These are phyloP conservation scores for Russula earlei DNA, from an alignment of 768 basidiomycete genomes.

Conservation along the genomic window DNA sequence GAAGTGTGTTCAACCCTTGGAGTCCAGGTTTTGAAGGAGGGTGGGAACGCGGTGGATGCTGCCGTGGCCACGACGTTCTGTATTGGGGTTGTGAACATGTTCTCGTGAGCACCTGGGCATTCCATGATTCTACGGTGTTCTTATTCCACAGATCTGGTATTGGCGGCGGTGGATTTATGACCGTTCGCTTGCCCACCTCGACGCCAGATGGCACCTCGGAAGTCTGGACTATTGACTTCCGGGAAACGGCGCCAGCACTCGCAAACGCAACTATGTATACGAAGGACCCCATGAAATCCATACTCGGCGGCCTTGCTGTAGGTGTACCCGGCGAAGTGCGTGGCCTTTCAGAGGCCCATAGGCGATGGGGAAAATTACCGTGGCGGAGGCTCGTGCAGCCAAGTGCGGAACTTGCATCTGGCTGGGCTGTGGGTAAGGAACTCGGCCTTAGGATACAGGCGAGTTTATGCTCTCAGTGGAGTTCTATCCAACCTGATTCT, in stretches of 20 bases:
- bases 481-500: not conserved
- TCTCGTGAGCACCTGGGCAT: constrained; percentile 47
- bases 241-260: constrained; percentile 73
- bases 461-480: constrained; percentile 19
- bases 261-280: constrained; percentile 73
- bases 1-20: constrained; percentile 80
- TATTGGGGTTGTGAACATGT: constrained; percentile 79
- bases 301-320: constrained; percentile 75
- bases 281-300: constrained; percentile 41
- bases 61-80: constrained; percentile 75
- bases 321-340: constrained; percentile 87
- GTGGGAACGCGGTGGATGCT: constrained; percentile 89
- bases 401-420: constrained; percentile 59
- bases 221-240: constrained; percentile 74
- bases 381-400: constrained; percentile 78
- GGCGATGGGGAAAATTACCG: constrained; percentile 68
- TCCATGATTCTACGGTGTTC: constrained; percentile 9
- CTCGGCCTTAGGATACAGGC: constrained; percentile 66
- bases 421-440: constrained; percentile 74
- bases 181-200: constrained; percentile 60
- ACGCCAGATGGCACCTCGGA: constrained; percentile 37
- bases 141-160: constrained; percentile 48
- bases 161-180: constrained; percentile 86
- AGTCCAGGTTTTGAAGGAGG: constrained; percentile 61
- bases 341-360: constrained; percentile 77